A percentile compares a stretch with the other conserved stretches of the same genome.
These are phyloP conservation scores for Penicillium taxi DNA, from an alignment of 495 filamentous ascomycete species.

Conservation along the genomic window DNA sequence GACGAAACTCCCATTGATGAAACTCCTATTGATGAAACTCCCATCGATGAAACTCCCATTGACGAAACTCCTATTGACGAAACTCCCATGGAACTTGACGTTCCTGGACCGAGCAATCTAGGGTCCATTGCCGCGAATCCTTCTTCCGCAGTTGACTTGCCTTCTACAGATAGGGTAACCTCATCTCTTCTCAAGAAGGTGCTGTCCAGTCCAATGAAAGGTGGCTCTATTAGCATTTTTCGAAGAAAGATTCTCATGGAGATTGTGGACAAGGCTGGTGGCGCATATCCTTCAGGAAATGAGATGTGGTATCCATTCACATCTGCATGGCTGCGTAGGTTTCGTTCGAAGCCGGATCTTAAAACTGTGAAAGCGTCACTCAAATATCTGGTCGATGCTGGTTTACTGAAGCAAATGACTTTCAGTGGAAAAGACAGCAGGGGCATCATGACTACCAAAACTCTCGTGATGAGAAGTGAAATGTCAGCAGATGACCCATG, in stretches of 20 bases:
- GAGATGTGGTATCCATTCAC: conserved; percentile 66
- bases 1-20: too few species aligned
- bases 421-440: conserved; percentile 53
- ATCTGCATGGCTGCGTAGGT: conserved; percentile 49
- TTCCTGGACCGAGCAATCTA: too few species aligned
- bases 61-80: too few species aligned
- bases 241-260: conserved; percentile 60
- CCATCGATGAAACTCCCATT: too few species aligned
- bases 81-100: too few species aligned
- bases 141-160: too few species aligned
- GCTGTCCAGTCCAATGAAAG: conserved; percentile 9
- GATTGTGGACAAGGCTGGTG: conserved; percentile 58
- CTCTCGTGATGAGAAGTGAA: conserved; percentile 43
- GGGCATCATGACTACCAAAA: conserved; percentile 48
- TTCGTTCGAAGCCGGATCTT: conserved; percentile 41
- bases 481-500: conserved; percentile 41
- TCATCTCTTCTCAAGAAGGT: too few species aligned
- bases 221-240: conserved; percentile 40
- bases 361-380: conserved; percentile 47
- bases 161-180: too few species aligned
- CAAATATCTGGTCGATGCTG: conserved; percentile 51
- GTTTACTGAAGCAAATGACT: conserved; percentile 49
- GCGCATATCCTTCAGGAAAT: conserved; percentile 66
- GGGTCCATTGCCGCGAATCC: too few species aligned
- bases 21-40: too few species aligned